Evolutionary conservation across 768 basidiomycete species (phyloP), one percentile per base, ranked within the genome.

Genomic region (Pisolithus tinctorius): DNA sequence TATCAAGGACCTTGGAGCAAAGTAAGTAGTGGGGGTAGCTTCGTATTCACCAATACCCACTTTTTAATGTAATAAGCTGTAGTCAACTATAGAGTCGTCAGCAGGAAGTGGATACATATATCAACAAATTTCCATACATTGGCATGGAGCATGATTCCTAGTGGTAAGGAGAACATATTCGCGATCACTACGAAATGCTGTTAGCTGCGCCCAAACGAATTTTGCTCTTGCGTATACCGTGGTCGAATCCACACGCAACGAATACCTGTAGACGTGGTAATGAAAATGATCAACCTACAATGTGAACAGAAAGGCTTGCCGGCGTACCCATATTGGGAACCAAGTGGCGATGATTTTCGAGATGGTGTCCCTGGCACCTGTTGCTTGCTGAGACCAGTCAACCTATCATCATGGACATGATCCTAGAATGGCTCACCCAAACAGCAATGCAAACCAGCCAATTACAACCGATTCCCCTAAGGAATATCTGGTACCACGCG

Each of bases 381-480:
- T 71, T 0, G 82, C 77, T 86, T 86, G 85, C 86, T 88, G 61
- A 37, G 40, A 42, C 9, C 10, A 4, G 38, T 46, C 58, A 36
- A 54, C 30, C 40, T 14, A 47, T 26, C n/a, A 37, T 6, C 45
- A 34, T 11, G 9, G 9, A 17, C 4, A 44, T 27, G 45, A 4
- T 36, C 13, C 25, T 3, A 23, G 36, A 23, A 45, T 44, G 17
- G 65, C 83, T 27, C 50, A 85, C 86, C 84, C 86, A 88, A 50
- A 88, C 71, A 2, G 84, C 86, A 5, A 86, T 66, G 53, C 76
- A 84, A 36, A 88, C 86, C 1, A 88, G 72, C 84, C 84, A 88
- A 57, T 88, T 88, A 56, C 86, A 88, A 6, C 78, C 86, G 55
- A 88, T 84, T 0, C 85, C 86, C 14, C 84, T 72, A 17, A 88